Base-by-base conservation (phyloP, 1,284 basidiomycete genomes). In the Moesziomyces globuligerus region DNA sequence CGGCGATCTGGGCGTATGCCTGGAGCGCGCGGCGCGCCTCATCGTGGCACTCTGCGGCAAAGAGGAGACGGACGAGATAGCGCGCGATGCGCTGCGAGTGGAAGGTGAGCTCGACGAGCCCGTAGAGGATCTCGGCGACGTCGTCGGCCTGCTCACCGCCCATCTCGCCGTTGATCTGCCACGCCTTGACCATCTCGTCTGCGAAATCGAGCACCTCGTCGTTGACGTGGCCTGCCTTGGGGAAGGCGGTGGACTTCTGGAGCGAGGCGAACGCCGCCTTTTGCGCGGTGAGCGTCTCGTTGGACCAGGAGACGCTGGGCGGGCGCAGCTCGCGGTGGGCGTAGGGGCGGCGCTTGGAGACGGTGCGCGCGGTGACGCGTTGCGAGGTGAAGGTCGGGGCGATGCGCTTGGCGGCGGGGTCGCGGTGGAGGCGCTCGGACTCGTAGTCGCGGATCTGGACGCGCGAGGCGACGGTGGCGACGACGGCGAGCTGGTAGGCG, bases 201-300 rank as follows among this genome's bases (percentile, higher is more conserved):
- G 90, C 89, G 74, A 97, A 91, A 71, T 91, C 89, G 68, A 93
- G 90, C 6, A 96, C 92, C 58, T 87, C 88, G 23, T 84, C 69
- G 76, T 98, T 97, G 53, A 88, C 85, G 72, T 92, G 86, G 3
- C 93, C 93, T 0, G 94, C 93, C 36, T 85, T 86, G 7, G 95
- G 95, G 79, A 98, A 95, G 1, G 78, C 83, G 0, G 92, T 93
- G 50, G 87, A 49, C 17, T 57, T 54, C 36, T 77, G 51, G 21
- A 84, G 43, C 21, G 70, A 56, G 24, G 48, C 46, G 49, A 58
- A 60, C 10, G 71, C 78, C 5, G 67, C 45, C 20, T 45, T 47
- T 36, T 76, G 68, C 2, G 74, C 67, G 18, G 71, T 66, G 36
- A 70, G 60, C 41, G 68, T 55, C 66, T 81, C 79, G 53, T 75